A percentile compares a stretch with the other conserved stretches of the same genome.
Evolutionary conservation across 495 filamentous ascomycete species (phyloP).

Genomic region (Penicillium canescens): DNA sequence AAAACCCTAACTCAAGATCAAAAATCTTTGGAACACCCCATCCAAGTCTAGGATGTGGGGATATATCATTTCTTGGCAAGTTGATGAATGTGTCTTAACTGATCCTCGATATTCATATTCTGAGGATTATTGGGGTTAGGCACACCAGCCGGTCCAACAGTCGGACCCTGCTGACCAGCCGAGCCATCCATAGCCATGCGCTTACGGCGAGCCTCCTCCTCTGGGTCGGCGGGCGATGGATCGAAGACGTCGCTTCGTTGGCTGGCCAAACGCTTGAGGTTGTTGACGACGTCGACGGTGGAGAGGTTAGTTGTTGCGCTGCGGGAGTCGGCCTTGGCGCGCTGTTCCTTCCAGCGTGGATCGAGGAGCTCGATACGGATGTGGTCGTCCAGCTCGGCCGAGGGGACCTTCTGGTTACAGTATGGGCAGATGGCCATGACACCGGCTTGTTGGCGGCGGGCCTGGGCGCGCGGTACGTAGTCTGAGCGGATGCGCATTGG

Average conservation of each 20-base stretch:
- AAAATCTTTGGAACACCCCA: neutral
- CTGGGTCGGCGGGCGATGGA: slow-evolving; percentile 41
- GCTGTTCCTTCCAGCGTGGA: slow-evolving; percentile 94
- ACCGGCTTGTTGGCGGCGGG: slow-evolving; percentile 60
- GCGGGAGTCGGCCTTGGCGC: slow-evolving; percentile 80
- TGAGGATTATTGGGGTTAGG: slow-evolving; percentile 36
- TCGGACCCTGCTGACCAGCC: slow-evolving; percentile 18
- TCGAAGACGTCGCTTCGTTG: slow-evolving; percentile 94
- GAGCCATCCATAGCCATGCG: slow-evolving; percentile 54
- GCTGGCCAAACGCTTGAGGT: slow-evolving; percentile 94
- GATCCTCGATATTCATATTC: slow-evolving; percentile 50
- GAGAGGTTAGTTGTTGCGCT: slow-evolving; percentile 85
- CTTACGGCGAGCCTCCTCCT: slow-evolving; percentile 77
- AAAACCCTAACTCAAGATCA: slow-evolving; percentile 5
- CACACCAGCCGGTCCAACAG: slow-evolving; percentile 27
- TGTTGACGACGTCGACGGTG: slow-evolving; percentile 84
- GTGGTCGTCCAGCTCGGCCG: slow-evolving; percentile 85
- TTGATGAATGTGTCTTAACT: slow-evolving; percentile 50
- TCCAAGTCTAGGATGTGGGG: neutral
- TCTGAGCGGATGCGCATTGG: slow-evolving; percentile 92
- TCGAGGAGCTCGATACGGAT: slow-evolving; percentile 97
- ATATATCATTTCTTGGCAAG: slow-evolving; percentile 32
- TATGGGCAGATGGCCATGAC: slow-evolving; percentile 86
- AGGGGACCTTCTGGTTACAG: slow-evolving; percentile 85
- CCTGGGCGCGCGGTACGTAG: slow-evolving; percentile 83